Evolutionary conservation across 768 basidiomycete species (phyloP), one percentile per base, ranked within the genome.

Genomic region (Macrocybe gigantea): DNA sequence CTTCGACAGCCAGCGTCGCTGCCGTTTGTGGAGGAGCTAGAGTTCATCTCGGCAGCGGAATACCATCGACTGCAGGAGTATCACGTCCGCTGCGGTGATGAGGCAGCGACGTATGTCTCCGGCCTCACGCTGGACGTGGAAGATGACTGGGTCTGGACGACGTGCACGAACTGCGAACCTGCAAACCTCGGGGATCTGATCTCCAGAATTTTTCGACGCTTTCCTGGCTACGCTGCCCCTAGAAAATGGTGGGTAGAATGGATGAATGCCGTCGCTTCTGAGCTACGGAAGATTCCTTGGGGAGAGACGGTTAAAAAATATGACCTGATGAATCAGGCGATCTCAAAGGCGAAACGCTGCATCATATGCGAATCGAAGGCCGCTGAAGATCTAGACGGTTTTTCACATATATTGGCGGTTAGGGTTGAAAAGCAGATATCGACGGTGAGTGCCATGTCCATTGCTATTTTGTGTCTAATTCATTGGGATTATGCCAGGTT

Each of bases 31-130:
- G 52, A 64, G 12, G 73, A 74, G 52, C 62, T 76, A 14, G 67
- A 66, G 47, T 61, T 64, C 38, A 70, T 77, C 48, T 64, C 67
- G 1, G 73, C 65, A 5, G 70, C 66, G 8, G 65, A 64, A 33
- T 66, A 70, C 47, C 63, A 68, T 57, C 68, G 67, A 29, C 60
- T 76, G 33, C 66, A 70, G 40, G 61, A 67, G 33, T 76, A 74
- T 52, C 71, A 73, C 53, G 58, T 60, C 34, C 47, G 58, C 32
- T 74, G 73, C 50, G 70, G 68, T 6, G 60, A 64, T 38, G 62
- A 64, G 5, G 69, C 66, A 6, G 51, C 48, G 22, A 41, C 51
- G 6, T 8, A 57, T 54, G 39, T 64, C 59, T 14, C 58, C 59
- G 32, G 59, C 51, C 60, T 13, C 44, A 60, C 13, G 50, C 58